A percentile compares a stretch with the other conserved stretches of the same genome.
Evolutionary conservation across 257 asterid genomes (phyloP).

Genomic region (Schizonepeta tenuifolia): DNA sequence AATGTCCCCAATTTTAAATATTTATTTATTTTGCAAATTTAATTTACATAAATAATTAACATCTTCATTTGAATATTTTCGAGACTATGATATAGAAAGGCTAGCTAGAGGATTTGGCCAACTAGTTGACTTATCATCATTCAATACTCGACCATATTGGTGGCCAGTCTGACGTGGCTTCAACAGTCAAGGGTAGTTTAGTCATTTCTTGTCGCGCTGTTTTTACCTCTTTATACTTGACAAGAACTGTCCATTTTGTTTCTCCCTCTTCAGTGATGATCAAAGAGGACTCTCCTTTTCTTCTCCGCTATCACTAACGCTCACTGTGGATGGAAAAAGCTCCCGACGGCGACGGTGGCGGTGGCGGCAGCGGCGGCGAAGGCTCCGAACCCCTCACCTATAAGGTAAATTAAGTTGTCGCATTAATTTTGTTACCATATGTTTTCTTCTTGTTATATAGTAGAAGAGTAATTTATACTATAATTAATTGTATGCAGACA

Average conservation of each 20-base stretch:
- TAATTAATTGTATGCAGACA: slow-evolving; percentile 46
- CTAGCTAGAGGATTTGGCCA: too few relatives aligned
- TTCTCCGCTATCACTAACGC: slow-evolving; percentile 20
- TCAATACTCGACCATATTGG: slow-evolving; percentile 7
- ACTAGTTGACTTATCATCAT: too few relatives aligned
- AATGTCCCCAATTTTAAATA: too few relatives aligned
- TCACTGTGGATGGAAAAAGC: slow-evolving; percentile 49
- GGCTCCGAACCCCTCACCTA: slow-evolving; percentile 50
- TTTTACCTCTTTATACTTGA: slow-evolving; percentile 30
- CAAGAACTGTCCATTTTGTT: slow-evolving; percentile 28
- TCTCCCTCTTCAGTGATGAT: slow-evolving; percentile 32
- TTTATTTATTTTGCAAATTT: too few relatives aligned
- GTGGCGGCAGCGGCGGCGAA: slow-evolving; percentile 36
- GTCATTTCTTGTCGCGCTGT: slow-evolving; percentile 31
- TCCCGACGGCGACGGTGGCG: slow-evolving; percentile 34
- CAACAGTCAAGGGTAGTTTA: slow-evolving; percentile 37
- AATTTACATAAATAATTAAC: too few relatives aligned
- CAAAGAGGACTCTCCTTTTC: slow-evolving; percentile 28
- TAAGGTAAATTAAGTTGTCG: slow-evolving; percentile 33
- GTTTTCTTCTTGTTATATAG: background rate
- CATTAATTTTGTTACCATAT: background rate
- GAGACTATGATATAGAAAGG: too few relatives aligned
- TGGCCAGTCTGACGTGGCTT: slow-evolving; percentile 38
- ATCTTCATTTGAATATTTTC: too few relatives aligned
- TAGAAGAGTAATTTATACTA: background rate